Evolutionary conservation across 2,329 filamentous ascomycete species (phyloP), one percentile per base, ranked within the genome.

Genomic region (Apiospora rasikravindrae): DNA sequence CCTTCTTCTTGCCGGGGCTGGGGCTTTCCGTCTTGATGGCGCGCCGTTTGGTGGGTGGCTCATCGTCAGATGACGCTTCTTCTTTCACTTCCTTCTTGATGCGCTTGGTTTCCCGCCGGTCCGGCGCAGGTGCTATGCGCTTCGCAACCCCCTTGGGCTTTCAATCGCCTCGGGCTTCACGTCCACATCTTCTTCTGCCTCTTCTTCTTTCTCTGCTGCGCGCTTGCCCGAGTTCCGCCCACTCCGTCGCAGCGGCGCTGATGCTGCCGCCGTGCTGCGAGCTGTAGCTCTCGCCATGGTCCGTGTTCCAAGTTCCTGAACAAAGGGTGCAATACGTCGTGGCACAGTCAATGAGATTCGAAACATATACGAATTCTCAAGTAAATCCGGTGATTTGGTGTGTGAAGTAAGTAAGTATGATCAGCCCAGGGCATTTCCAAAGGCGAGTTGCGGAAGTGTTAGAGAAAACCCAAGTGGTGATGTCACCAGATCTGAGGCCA

Each of bases 41-140:
- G 53, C 53, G 53, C 16, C 53, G 29, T 8, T 61, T 61, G 53
- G 26, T 61, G 6, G 22, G 69, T 16, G 40, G 37, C 11, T 47
- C 33, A 42, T 19, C n/a, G 16, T 68, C 24, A 1, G 13, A 26
- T 10, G 6, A 4, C 5, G 10, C 19, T 64, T 29, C 73, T 64
- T 61, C 22, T 70, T 67, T 61, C 2, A 44, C 22, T 68, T 76
- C 74, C 16, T 71, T 69, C 53, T 74, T 75, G n/a, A 71, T 68
- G 51, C 75, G 71, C 72, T 78, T 77, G 44, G 51, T 73, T 13
- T 64, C 69, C 1, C 19, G 57, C 26, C 67, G 67, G 13, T 49
- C 61, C 22, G 69, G 13, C 26, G 66, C 37, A 5, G 74, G 53
- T 22, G 66, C 44, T 19, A 68, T 26, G 16, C 70, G 70, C 51